Base-by-base conservation (phyloP, 495 filamentous ascomycete genomes). In the Penicillium nucicola region DNA sequence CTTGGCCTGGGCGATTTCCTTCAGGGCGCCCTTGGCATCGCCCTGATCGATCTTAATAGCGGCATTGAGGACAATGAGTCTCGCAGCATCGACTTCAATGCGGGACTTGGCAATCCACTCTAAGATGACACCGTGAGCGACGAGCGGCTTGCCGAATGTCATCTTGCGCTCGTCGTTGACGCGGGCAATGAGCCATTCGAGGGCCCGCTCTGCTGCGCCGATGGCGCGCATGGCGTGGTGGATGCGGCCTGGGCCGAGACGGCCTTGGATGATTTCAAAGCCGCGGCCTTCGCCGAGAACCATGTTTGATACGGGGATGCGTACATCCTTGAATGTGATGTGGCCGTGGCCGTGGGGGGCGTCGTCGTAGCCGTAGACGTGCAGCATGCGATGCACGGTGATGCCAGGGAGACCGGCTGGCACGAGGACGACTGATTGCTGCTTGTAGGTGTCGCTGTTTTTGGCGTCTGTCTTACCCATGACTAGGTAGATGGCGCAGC, bases 201-300 rank as follows among this genome's bases (percentile, higher is more conserved):
- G 77, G 2, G 91, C 91, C 44, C 80, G 74, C 70, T 96, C 90
- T 31, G 91, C 86, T 22, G 87, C 85, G 36, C 91, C 91, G 68
- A 96, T 90, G 18, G 85, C 82, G 52, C 92, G 87, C 90, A 95
- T 95, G 45, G 87, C 88, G 71, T 96, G 92, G 72, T 96, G 92
- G 65, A 96, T 95, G 33, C 92, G 86, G 11, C 92, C 91, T 15
- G 92, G 91, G 4, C 91, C 91, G 23, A 96, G 82, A 37, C 91
- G 86, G 30, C 92, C 91, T 66, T 96, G 91, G 67, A 96, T 95
- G 63, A 96, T 95, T 67, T 96, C 92, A 69, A 96, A 96, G n/a
- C 91, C 92, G 39, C 90, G 84, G 49, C 91, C 90, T 65, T 90
- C 87, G 42, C 91, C 92, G 25, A 96, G 83, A 8, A 96, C 86